phyloP scores from a whole-genome alignment of 495 filamentous ascomycete species.

The Pyronema omphalodes region DNA sequence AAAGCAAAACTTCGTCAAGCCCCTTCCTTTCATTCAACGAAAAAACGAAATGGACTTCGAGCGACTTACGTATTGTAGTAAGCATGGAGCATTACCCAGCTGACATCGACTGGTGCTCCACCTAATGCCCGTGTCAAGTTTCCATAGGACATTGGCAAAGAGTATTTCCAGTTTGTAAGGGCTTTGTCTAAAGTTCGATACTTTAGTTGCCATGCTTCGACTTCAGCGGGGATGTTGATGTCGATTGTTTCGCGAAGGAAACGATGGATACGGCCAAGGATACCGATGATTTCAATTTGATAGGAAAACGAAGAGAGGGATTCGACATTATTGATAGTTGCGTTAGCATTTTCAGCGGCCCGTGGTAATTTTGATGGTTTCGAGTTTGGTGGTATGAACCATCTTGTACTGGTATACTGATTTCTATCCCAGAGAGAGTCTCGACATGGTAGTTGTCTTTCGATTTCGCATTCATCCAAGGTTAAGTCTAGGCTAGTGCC shows the following conservation, averaged over 20 bases:
- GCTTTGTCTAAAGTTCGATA: constrained; percentile 68
- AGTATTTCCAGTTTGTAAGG: constrained; percentile 64
- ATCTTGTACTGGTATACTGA: constrained; percentile 61
- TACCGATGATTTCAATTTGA: constrained; percentile 70
- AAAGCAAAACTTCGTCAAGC: constrained; percentile 18
- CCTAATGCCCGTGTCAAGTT: constrained; percentile 56
- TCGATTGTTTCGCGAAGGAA: constrained; percentile 79
- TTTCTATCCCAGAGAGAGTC: constrained; percentile 75
- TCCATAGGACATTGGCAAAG: constrained; percentile 60
- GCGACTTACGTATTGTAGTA: constrained; percentile 46
- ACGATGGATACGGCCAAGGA: constrained; percentile 65
- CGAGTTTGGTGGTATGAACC: constrained; percentile 41
- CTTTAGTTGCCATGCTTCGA: constrained; percentile 71
- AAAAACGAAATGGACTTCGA: neutral
- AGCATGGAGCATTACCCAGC: constrained; percentile 75
- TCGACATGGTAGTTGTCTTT: constrained; percentile 66
- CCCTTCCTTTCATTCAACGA: neutral
- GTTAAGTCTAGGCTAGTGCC: constrained; percentile 82
- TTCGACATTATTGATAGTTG: constrained; percentile 44
- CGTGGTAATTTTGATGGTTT: constrained; percentile 18
- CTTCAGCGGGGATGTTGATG: constrained; percentile 62
- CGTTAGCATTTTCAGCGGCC: constrained; percentile 14
- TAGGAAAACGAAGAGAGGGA: constrained; percentile 73
- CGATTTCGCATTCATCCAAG: constrained; percentile 71
- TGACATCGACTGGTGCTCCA: constrained; percentile 17